Base-by-base conservation (phyloP, 805 yeast species). In the Metschnikowia cerradonensis region DNA sequence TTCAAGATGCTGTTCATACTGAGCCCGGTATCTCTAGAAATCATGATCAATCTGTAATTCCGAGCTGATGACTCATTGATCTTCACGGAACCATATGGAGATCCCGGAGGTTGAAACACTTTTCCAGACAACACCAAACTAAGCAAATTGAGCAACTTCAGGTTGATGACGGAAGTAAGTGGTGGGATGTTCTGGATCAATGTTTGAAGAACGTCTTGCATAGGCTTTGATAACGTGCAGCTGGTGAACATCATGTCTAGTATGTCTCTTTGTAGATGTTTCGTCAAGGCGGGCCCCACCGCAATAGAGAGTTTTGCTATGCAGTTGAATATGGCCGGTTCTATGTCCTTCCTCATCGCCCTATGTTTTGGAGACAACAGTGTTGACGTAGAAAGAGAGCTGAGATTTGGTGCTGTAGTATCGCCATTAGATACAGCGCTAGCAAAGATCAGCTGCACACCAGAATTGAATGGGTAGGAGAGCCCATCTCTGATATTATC, bases 211-310 rank as follows among this genome's bases (percentile, higher is more conserved):
- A 94, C 86, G 52, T 83, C 82, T 61, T 89, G 84, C 83, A 92
- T 83, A 54, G 87, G 85, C 56, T 82, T 85, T n/a, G 90, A 86
- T 48, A 92, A 76, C 0, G 96, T 88, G 53, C 96, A 90, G 44
- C 84, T 79, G 34, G 72, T 68, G 59, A 92, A 77, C 70, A 92
- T 79, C 68, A 88, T 76, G 57, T 86, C 91, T 47, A 92, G 70
- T 20, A 92, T 77, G 60, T 89, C 96, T 54, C 85, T 79, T 56
- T 90, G 91, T 49, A 94, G 71, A 64, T 89, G 90, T 62, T 92
- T 94, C 0, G 97, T 88, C 50, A 92, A 73, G 0, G 96, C 96
- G 11, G 96, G 95, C 0, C 97, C 97, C 14, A 92, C 89, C 0
- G 98, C 92, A 23, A 79, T 78, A 0, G 97, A 91, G 35, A 94